These are phyloP conservation scores for Aspergillus felis DNA, from an alignment of 2,329 filamentous ascomycete species.

Conservation along the genomic window DNA sequence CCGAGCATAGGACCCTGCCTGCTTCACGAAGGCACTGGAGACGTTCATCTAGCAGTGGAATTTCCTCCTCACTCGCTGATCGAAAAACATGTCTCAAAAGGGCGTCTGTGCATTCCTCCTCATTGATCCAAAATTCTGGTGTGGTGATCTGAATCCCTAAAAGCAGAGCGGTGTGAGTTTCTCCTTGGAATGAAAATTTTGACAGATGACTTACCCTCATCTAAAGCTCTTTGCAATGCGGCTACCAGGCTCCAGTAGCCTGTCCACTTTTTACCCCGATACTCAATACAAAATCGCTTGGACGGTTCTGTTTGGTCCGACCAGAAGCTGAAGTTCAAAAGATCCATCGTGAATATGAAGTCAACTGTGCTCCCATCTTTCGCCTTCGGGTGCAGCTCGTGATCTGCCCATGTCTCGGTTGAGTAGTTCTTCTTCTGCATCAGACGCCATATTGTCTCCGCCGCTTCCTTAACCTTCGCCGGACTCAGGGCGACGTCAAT, in stretches of 20 bases:
- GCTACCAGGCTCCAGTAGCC: conserved; percentile 96
- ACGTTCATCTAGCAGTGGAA: conserved; percentile 76
- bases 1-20: conserved; percentile 72
- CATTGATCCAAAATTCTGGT: conserved; percentile 78
- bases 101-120: conserved; percentile 71
- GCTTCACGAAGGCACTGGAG: conserved; percentile 78
- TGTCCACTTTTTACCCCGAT: conserved; percentile 77
- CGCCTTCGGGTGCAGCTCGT: conserved; percentile 81
- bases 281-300: conserved; percentile 78
- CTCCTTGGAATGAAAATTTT: conserved; percentile 5
- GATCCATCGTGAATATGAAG: conserved; percentile 96
- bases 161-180: background rate
- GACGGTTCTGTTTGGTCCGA: conserved; percentile 61
- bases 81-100: conserved; percentile 74
- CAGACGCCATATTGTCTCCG: conserved; percentile 69
- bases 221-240: conserved; percentile 76
- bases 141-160: conserved; percentile 82
- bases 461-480: conserved; percentile 75
- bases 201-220: conserved; percentile 62
- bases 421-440: conserved; percentile 85
- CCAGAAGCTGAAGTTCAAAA: conserved; percentile 98
- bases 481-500: conserved; percentile 90
- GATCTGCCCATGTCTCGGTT: conserved; percentile 78
- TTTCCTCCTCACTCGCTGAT: conserved; percentile 79
- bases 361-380: conserved; percentile 77